Conservation (phyloP, 2,329 filamentous ascomycete species). For the Ophiostoma ips region DNA sequence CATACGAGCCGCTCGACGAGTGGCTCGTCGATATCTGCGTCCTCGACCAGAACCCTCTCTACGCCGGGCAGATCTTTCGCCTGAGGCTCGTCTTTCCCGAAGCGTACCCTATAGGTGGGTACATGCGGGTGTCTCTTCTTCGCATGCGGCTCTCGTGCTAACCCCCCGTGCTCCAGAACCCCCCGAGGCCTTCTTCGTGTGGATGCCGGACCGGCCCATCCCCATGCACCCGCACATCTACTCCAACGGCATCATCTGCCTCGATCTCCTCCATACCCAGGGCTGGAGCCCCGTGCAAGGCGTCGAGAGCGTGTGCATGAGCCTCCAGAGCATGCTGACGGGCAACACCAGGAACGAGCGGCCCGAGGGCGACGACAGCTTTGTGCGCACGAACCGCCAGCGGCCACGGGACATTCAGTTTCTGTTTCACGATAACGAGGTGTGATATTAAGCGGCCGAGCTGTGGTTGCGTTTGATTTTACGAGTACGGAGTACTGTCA, state of each 20-base stretch:
- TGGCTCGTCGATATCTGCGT: conserved; percentile 91
- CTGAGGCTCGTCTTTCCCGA: conserved; percentile 76
- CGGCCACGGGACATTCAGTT: conserved; percentile 85
- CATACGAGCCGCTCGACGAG: conserved; percentile 69
- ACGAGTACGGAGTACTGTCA: too few relatives aligned
- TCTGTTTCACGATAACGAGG: conserved; percentile 76
- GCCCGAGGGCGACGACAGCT: conserved; percentile 79
- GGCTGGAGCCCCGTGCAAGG: conserved; percentile 97
- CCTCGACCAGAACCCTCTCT: conserved; percentile 80
- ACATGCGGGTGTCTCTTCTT: background rate
- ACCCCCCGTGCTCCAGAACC: conserved; percentile 40
- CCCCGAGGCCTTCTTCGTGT: conserved; percentile 82
- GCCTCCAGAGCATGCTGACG: conserved; percentile 94
- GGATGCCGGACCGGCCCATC: conserved; percentile 51
- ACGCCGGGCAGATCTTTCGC: conserved; percentile 64
- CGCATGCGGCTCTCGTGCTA: background rate
- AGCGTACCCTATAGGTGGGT: conserved; percentile 77
- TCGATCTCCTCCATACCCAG: conserved; percentile 74
- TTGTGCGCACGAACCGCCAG: conserved; percentile 65
- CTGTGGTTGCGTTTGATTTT: too few relatives aligned
- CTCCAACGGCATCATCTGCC: conserved; percentile 95
- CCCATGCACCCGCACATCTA: conserved; percentile 97
- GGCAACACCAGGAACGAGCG: conserved; percentile 86
- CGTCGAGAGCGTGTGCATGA: conserved; percentile 93
- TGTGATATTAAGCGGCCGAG: background rate